Conservation (phyloP, 108 stramenopile genomes). For the Fragilariopsis cylindrus region DNA sequence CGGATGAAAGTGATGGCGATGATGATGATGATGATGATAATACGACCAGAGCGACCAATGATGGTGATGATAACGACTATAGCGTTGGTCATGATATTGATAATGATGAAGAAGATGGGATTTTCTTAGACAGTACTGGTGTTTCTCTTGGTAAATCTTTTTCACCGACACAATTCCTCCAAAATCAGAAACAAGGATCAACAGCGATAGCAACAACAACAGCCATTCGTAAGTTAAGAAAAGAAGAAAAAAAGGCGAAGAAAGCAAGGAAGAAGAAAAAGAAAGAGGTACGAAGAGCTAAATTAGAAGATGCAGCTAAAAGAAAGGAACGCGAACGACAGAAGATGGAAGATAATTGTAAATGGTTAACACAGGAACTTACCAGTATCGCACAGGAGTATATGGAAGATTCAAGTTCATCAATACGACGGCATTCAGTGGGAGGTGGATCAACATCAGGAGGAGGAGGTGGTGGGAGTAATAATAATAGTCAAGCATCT, state of each 20-base stretch:
- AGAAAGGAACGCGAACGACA: conserved; percentile 36
- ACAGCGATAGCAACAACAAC: neutral
- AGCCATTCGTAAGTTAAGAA: conserved; percentile 1
- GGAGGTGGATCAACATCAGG: neutral
- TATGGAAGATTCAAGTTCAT: conserved; percentile 10
- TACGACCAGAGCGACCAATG: neutral
- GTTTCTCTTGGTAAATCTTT: neutral
- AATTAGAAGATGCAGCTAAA: conserved; percentile 14
- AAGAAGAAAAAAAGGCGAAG: neutral
- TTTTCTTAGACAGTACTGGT: conserved; percentile 11
- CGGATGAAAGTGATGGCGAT: conserved; percentile 38
- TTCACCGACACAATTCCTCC: conserved; percentile 2
- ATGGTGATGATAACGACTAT: conserved; percentile 34
- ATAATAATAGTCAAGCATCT: neutral
- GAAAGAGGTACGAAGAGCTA: conserved; percentile 10
- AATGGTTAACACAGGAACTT: conserved; percentile 76
- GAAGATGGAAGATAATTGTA: conserved; percentile 49
- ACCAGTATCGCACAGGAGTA: conserved; percentile 76
- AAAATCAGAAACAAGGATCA: neutral
- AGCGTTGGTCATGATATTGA: neutral
- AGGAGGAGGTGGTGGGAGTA: neutral
- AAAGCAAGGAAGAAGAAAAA: conserved; percentile 15
- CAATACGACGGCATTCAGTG: neutral
- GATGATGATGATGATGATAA: conserved; percentile 6
- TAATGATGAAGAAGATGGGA: conserved; percentile 35